Conservation (phyloP, 352 stramenopile species). For the Phytophthora lateralis region DNA sequence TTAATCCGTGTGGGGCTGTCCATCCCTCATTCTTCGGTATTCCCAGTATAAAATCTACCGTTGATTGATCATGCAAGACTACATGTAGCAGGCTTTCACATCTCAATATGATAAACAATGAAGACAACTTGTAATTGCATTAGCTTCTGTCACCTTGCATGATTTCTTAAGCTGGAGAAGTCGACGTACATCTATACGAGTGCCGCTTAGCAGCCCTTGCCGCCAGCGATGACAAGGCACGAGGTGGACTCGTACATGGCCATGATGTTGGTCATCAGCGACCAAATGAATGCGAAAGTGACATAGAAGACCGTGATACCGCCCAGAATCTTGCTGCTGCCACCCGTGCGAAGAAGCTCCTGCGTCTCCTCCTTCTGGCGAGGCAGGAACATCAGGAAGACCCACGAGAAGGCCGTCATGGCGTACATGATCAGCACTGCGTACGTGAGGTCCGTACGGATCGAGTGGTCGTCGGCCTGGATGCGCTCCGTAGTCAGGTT, state of each 20-base stretch:
- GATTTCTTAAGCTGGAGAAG: slow-evolving; percentile 7
- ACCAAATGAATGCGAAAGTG: slow-evolving; percentile 35
- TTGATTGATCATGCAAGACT: no score
- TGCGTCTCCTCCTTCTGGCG: slow-evolving; percentile 43
- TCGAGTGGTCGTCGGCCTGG: slow-evolving; percentile 36
- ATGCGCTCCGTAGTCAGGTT: slow-evolving; percentile 42
- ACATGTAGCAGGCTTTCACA: no score
- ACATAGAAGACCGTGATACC: slow-evolving; percentile 37
- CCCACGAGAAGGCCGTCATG: slow-evolving; percentile 42
- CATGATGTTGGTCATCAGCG: slow-evolving; percentile 46
- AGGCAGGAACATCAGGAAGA: slow-evolving; percentile 39
- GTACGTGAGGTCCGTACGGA: slow-evolving; percentile 44
- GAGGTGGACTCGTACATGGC: slow-evolving; percentile 45
- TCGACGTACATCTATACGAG: neutral
- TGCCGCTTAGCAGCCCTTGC: slow-evolving; percentile 16
- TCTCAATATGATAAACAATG: neutral
- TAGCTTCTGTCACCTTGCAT: slow-evolving; percentile 5
- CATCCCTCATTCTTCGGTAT: no score
- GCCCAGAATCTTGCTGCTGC: slow-evolving; percentile 38
- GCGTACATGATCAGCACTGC: slow-evolving; percentile 39
- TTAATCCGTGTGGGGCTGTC: no score
- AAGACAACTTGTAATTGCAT: neutral
- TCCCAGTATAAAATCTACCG: no score
- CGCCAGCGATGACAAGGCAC: slow-evolving; percentile 23
- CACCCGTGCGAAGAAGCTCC: slow-evolving; percentile 32